A percentile compares a stretch with the other conserved stretches of the same genome.
phyloP scores from a whole-genome alignment of 1,139 yeast genomes.

The Debaryomyces nepalensis region DNA sequence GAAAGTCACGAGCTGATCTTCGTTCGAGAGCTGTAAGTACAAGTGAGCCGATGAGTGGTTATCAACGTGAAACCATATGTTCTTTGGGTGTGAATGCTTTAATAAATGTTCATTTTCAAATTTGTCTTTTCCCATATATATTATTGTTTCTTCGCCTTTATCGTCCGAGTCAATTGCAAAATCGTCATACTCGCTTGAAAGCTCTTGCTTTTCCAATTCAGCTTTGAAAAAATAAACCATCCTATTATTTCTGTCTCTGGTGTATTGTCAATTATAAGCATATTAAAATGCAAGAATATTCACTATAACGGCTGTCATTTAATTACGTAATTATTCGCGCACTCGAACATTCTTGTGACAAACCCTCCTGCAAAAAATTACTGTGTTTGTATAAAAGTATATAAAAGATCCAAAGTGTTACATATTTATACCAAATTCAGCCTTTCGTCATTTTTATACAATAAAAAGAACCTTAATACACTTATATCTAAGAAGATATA shows the following conservation, averaged over 20 bases:
- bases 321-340: slow-evolving; percentile 11
- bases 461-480: not conserved
- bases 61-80: slow-evolving; percentile 86
- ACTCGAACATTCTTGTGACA: slow-evolving; percentile 9
- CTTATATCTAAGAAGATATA: not conserved
- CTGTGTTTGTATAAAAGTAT: slow-evolving; percentile 15
- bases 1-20: slow-evolving; percentile 41
- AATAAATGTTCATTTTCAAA: slow-evolving; percentile 76
- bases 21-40: slow-evolving; percentile 63
- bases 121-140: slow-evolving; percentile 80
- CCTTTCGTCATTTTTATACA: not conserved
- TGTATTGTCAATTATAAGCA: not conserved
- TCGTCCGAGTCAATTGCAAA: slow-evolving; percentile 24
- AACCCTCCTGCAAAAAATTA: slow-evolving; percentile 12
- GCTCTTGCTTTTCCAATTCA: slow-evolving; percentile 36
- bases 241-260: not conserved
- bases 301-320: slow-evolving; percentile 1
- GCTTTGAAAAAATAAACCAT: slow-evolving; percentile 68
- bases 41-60: slow-evolving; percentile 81
- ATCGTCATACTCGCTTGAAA: slow-evolving; percentile 23
- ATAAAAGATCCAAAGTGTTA: slow-evolving; percentile 2
- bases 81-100: slow-evolving; percentile 68
- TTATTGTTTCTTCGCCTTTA: slow-evolving; percentile 31
- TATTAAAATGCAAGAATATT: not conserved
- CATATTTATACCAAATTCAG: slow-evolving; percentile 8